phyloP scores from a whole-genome alignment of 2,329 filamentous ascomycete species.

The Aspergillus bombycis region DNA sequence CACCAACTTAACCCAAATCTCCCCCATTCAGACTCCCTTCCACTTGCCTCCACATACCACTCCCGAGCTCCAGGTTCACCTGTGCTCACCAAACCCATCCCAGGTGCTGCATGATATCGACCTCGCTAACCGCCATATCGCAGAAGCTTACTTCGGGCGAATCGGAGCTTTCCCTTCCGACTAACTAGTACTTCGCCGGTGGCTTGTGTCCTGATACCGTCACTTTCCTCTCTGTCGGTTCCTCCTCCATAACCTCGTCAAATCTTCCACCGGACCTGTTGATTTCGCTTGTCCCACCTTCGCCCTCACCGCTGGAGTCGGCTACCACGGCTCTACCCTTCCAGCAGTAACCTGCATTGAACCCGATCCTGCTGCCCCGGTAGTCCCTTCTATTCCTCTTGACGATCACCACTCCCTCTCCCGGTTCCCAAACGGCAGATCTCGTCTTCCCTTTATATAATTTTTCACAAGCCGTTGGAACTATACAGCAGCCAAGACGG shows the following conservation, averaged over 20 bases:
- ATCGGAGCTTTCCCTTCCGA: conserved; percentile 30
- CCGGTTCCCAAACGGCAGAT: conserved; percentile 4
- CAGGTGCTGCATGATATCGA: conserved; percentile 3
- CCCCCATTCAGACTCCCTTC: conserved; percentile 21
- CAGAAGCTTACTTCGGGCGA: conserved; percentile 24
- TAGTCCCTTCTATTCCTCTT: conserved; percentile 2
- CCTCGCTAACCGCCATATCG: conserved; percentile 22
- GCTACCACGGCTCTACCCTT: neutral
- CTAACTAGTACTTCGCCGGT: conserved; percentile 24
- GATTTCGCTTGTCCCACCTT: conserved; percentile 8
- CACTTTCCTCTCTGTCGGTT: conserved; percentile 10
- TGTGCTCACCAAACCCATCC: conserved; percentile 1
- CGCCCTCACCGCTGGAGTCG: conserved; percentile 4
- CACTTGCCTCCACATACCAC: conserved; percentile 29
- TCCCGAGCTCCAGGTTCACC: conserved; percentile 2
- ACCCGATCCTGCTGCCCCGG: conserved; percentile 2
- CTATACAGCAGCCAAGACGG: conserved; percentile 29
- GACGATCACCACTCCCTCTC: neutral
- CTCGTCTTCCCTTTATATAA: conserved; percentile 25
- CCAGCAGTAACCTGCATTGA: conserved; percentile 2
- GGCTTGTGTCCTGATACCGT: conserved; percentile 19
- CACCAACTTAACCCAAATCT: conserved; percentile 25
- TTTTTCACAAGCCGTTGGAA: conserved; percentile 10
- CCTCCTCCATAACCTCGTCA: conserved; percentile 17
- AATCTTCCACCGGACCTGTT: conserved; percentile 13